Conservation (phyloP, 148 eudicot species). For the Pharnaceum exiguum region DNA sequence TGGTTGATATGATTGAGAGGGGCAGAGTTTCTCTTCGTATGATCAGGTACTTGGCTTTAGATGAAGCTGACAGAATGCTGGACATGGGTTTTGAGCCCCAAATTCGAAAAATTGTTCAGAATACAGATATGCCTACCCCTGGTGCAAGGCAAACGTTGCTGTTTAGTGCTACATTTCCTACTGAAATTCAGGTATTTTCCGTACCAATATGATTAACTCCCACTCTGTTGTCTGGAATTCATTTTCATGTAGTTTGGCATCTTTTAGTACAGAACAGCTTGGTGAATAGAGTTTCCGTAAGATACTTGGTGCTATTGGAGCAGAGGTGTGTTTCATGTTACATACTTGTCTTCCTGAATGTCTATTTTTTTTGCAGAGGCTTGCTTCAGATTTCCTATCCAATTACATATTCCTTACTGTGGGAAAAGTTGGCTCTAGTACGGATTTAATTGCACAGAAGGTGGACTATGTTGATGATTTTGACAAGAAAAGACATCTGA, state of each 20-base stretch:
- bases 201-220: no score
- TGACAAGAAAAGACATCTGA: conserved; percentile 53
- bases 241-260: no score
- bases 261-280: no score
- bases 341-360: neutral
- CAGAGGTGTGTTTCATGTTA: neutral
- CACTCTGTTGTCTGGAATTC: no score
- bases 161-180: conserved; percentile 91
- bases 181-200: conserved; percentile 71
- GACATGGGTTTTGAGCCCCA: conserved; percentile 97
- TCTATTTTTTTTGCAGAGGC: conserved; percentile 45
- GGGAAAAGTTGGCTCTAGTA: conserved; percentile 93
- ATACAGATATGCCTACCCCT: conserved; percentile 73
- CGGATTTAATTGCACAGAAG: conserved; percentile 64
- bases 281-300: no score
- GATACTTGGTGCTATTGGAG: no score
- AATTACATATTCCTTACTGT: conserved; percentile 72
- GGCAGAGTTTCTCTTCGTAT: conserved; percentile 51
- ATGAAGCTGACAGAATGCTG: conserved; percentile 94
- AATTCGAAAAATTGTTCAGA: conserved; percentile 74
- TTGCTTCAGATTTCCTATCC: conserved; percentile 71
- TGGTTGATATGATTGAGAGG: conserved; percentile 80
- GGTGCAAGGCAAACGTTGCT: conserved; percentile 88
- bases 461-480: conserved; percentile 60
- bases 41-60: conserved; percentile 67